Percentiles rank a stretch among this genome's conserved stretches.
Conservation (phyloP, 2,329 filamentous ascomycete species). For the Sclerotiophoma versabilis region DNA sequence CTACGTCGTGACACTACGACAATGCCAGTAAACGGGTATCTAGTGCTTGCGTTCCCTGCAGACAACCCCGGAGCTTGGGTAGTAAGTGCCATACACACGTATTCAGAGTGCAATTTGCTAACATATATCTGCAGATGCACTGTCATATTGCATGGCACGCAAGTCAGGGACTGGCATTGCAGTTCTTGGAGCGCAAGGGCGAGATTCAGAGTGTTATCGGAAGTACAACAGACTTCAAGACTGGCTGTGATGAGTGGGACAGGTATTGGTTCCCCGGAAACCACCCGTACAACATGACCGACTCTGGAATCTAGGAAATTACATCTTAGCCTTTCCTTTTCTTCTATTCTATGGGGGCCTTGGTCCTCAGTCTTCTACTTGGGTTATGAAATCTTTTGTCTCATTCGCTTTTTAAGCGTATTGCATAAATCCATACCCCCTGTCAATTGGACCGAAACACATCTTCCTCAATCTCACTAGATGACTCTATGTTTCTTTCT, state of each 20-base stretch:
- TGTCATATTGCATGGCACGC: constrained; percentile 49
- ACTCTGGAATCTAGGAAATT: constrained; percentile 37
- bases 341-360: too few species aligned
- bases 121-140: constrained; percentile 27
- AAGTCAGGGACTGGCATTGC: constrained; percentile 55
- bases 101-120: not conserved
- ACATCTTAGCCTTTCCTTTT: not conserved
- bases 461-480: too few species aligned
- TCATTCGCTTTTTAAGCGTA: not conserved
- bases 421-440: not conserved
- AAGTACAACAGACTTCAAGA: constrained; percentile 27
- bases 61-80: constrained; percentile 59
- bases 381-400: not conserved
- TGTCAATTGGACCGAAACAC: too few species aligned
- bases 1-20: constrained; percentile 50
- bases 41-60: constrained; percentile 61
- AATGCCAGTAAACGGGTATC: constrained; percentile 50
- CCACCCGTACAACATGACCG: constrained; percentile 43
- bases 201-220: constrained; percentile 35
- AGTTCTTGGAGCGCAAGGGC: constrained; percentile 57
- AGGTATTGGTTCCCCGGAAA: constrained; percentile 40
- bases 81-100: not conserved
- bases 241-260: constrained; percentile 44
- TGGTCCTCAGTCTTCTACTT: not conserved
- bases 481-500: too few species aligned